phyloP scores from a whole-genome alignment of 495 filamentous ascomycete genomes.

The Terfezia boudieri region DNA sequence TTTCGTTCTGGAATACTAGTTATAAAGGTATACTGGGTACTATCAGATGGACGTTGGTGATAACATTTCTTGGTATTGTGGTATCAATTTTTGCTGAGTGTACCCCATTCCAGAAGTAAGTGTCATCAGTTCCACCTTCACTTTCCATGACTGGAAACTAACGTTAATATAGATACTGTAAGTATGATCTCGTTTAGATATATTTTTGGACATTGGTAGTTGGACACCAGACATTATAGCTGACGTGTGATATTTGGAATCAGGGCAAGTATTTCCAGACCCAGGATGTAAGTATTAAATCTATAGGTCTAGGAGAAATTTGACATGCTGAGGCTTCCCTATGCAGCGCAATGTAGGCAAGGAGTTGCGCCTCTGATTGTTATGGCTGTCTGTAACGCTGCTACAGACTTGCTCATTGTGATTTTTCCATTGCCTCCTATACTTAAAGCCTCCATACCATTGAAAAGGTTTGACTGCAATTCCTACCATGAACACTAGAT shows the following conservation, averaged over 20 bases:
- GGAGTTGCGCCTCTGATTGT: slow-evolving; percentile 69
- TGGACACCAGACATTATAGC: slow-evolving; percentile 19
- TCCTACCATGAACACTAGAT: slow-evolving; percentile 10
- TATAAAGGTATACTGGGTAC: slow-evolving; percentile 42
- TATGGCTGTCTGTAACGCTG: slow-evolving; percentile 65
- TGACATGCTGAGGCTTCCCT: background rate
- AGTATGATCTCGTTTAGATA: no score
- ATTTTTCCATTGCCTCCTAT: slow-evolving; percentile 77
- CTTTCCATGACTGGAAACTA: no score
- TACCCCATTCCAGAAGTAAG: slow-evolving; percentile 43
- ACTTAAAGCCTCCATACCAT: slow-evolving; percentile 41
- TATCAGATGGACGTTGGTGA: slow-evolving; percentile 49
- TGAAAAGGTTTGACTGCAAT: slow-evolving; percentile 21
- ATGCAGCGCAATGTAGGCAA: slow-evolving; percentile 39
- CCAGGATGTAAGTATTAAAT: slow-evolving; percentile 36
- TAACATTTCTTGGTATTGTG: slow-evolving; percentile 57
- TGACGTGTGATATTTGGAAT: background rate
- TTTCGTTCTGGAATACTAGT: slow-evolving; percentile 43
- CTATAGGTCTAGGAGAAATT: background rate
- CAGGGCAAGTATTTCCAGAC: slow-evolving; percentile 66
- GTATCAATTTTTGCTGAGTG: slow-evolving; percentile 71
- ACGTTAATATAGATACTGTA: no score
- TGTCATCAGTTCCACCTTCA: no score
- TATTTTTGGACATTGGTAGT: no score
- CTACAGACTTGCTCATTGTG: slow-evolving; percentile 72